phyloP scores from a whole-genome alignment of 352 stramenopile species.

The Phytophthora fragariaefolia region DNA sequence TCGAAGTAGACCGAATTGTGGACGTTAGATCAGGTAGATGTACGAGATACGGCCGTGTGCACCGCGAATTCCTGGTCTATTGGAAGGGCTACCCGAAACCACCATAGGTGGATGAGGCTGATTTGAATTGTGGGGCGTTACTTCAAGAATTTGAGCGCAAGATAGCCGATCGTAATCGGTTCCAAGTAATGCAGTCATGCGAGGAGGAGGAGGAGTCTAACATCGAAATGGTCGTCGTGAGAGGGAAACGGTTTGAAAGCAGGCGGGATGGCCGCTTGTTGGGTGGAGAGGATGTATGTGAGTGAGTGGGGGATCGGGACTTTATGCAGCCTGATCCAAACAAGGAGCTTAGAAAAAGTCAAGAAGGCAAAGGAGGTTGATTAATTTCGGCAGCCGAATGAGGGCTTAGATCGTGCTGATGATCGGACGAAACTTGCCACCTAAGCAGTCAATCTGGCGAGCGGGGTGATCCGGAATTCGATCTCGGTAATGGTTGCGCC shows the following conservation, averaged over 20 bases:
- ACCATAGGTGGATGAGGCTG: slow-evolving; percentile 7
- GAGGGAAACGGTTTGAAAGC: too few relatives aligned
- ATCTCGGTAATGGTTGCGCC: too few relatives aligned
- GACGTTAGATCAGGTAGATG: slow-evolving; percentile 2
- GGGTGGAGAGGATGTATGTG: too few relatives aligned
- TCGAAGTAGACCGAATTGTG: slow-evolving; percentile 12
- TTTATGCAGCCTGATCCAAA: too few relatives aligned
- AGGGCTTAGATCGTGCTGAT: too few relatives aligned
- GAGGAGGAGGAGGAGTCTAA: neutral
- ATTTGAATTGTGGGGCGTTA: slow-evolving; percentile 22
- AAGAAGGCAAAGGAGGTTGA: too few relatives aligned
- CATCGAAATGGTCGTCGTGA: neutral
- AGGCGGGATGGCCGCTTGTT: too few relatives aligned
- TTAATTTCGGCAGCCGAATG: too few relatives aligned
- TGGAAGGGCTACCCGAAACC: slow-evolving; percentile 20
- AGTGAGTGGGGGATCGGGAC: too few relatives aligned
- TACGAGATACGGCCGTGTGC: slow-evolving; percentile 5
- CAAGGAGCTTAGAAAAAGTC: neutral
- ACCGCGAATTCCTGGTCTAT: slow-evolving; percentile 12
- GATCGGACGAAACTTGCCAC: too few relatives aligned
- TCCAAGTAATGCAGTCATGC: slow-evolving; percentile 12
- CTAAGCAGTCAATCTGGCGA: too few relatives aligned
- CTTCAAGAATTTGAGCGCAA: slow-evolving; percentile 1
- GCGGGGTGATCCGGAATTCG: too few relatives aligned
- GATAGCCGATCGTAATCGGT: neutral